Evolutionary conservation across 139 green algal genomes (phyloP).

Genomic region (Limnomonas spitsbergensis): DNA sequence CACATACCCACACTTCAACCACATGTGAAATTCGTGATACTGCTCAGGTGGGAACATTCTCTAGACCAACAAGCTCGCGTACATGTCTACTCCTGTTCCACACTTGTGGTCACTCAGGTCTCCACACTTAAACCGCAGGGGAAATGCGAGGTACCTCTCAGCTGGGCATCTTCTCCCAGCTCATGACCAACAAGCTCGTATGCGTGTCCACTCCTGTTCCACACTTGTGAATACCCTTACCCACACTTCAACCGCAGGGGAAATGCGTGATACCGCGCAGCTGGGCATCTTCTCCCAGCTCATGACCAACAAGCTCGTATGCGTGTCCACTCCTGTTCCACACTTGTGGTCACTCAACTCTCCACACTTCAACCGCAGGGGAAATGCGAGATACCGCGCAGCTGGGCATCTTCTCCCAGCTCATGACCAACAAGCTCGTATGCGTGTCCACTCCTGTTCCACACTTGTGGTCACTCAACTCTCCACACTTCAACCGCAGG

Average conservation of each 20-base stretch:
- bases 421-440: slow-evolving; percentile 39
- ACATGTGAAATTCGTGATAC: slow-evolving; percentile 69
- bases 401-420: slow-evolving; percentile 41
- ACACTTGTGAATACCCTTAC: too few species aligned
- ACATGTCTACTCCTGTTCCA: too few species aligned
- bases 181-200: slow-evolving; percentile 39
- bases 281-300: slow-evolving; percentile 42
- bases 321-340: too few species aligned
- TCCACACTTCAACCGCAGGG: slow-evolving; percentile 27
- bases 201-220: too few species aligned
- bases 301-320: slow-evolving; percentile 38
- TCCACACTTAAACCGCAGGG: slow-evolving; percentile 26
- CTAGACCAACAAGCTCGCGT: slow-evolving; percentile 37
- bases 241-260: slow-evolving; percentile 33
- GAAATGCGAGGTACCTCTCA: slow-evolving; percentile 67
- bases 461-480: too few species aligned
- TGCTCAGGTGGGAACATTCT: slow-evolving; percentile 48
- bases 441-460: too few species aligned
- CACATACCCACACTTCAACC: neutral
- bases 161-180: slow-evolving; percentile 41
- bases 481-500: slow-evolving; percentile 28
- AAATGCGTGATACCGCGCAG: slow-evolving; percentile 66
- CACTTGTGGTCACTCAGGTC: too few species aligned
- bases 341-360: too few species aligned
- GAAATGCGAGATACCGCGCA: slow-evolving; percentile 68